Evolutionary conservation across 2,329 filamentous ascomycete genomes (phyloP), one percentile per base, ranked within the genome.

Genomic region (Penicillium sp.): DNA sequence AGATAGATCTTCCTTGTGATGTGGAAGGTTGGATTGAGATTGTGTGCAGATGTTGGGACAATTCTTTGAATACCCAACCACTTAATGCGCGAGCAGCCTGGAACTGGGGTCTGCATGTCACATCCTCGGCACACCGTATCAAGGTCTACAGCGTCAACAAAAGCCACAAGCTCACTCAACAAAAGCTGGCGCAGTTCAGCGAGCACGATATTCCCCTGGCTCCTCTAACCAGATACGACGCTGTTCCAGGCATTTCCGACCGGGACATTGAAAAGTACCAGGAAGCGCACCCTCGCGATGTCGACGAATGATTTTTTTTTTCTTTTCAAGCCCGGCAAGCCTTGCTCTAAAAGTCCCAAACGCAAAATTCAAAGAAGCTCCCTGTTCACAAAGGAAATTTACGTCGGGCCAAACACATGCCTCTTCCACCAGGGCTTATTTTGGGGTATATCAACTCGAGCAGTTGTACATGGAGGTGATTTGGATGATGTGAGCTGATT

Each of bases 21-120:
- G 78, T 78, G 1, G 83, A 85, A 56, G 83, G 84, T 0, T 85
- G 83, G 84, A 64, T 83, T 17, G 84, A 86, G 64, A 69, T 86
- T 30, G 77, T 81, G 0, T 78, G 78, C 24, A 73, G 84, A 5
- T 84, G 80, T 60, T 86, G 83, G 83, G 84, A 86, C 57, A 85
- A 86, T 52, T 72, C 78, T 0, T 65, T 85, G 27, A 86, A 86
- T 53, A 85, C 83, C 0, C 84, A 86, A 59, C 83, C 83, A 0
- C 74, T 78, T 0, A 75, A 75, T 53, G 78, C 85, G 0, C 70
- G 83, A 12, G 75, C 77, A 7, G 74, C 80, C 0, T 86, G 81
- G 81, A 75, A 75, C 39, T 75, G 71, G 67, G 70, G 70, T 20
- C 58, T 75, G 4, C 71, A 75, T 53, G 69, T 75, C 27, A 75